phyloP scores from a whole-genome alignment of 768 basidiomycete genomes.

The Lentinula boryana region DNA sequence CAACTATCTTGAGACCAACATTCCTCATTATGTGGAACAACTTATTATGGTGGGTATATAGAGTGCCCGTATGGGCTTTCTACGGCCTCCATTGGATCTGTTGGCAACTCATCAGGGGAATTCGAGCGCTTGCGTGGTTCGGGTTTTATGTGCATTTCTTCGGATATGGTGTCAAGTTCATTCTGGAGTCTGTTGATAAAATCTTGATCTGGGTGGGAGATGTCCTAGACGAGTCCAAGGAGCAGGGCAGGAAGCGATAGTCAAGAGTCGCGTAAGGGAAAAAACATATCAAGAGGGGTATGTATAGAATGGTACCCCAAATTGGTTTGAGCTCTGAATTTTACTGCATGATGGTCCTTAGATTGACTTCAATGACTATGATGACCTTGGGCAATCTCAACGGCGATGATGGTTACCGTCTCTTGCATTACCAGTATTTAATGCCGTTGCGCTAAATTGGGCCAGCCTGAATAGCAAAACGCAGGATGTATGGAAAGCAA shows the following conservation, averaged over 20 bases:
- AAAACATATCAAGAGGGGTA: neutral
- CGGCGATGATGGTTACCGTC: no score
- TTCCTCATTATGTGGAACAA: neutral
- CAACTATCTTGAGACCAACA: neutral
- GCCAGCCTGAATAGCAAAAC: no score
- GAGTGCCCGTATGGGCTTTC: neutral
- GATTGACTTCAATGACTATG: no score
- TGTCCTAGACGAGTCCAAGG: neutral
- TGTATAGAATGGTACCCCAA: no score
- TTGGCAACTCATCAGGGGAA: neutral
- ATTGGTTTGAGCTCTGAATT: neutral
- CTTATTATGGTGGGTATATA: neutral
- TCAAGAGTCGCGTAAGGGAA: no score
- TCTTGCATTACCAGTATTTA: no score
- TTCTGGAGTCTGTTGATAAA: neutral
- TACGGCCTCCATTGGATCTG: neutral
- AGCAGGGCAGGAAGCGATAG: neutral
- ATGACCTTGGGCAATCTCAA: no score
- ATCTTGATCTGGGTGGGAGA: neutral
- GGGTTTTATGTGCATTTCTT: neutral
- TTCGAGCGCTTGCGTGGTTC: neutral
- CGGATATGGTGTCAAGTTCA: neutral
- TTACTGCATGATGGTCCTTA: no score
- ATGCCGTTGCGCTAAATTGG: no score
- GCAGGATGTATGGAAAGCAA: no score